A percentile compares a stretch with the other conserved stretches of the same genome.
Evolutionary conservation across 495 filamentous ascomycete species (phyloP).

Genomic region (Emericellopsis terricola): DNA sequence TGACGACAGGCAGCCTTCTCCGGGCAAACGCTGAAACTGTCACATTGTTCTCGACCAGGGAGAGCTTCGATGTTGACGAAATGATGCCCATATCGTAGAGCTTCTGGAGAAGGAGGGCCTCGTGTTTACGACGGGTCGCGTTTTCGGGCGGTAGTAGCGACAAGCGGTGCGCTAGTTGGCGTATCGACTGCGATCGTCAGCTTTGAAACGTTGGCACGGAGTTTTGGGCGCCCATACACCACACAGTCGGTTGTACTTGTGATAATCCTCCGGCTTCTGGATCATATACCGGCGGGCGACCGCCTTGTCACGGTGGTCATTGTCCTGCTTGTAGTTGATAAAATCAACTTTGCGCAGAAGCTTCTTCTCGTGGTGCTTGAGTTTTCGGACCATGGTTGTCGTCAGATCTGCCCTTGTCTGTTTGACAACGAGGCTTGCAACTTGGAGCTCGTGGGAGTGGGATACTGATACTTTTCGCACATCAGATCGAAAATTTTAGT

Average conservation of each 20-base stretch:
- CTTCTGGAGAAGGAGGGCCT: constrained; percentile 71
- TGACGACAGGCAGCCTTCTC: constrained; percentile 65
- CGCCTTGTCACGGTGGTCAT: constrained; percentile 56
- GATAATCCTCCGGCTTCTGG: constrained; percentile 69
- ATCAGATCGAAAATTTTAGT: too few species aligned
- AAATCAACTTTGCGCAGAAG: constrained; percentile 85
- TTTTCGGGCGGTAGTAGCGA: constrained; percentile 60
- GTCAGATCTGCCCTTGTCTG: too few species aligned
- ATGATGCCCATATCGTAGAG: constrained; percentile 82
- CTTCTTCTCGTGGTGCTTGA: constrained; percentile 78
- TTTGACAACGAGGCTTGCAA: too few species aligned
- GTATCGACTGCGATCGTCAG: constrained; percentile 35
- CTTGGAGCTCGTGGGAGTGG: too few species aligned
- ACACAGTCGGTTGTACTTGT: constrained; percentile 73
- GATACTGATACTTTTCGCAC: too few species aligned
- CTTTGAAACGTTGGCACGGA: constrained; percentile 2
- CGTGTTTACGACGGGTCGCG: constrained; percentile 59
- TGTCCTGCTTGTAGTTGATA: constrained; percentile 79
- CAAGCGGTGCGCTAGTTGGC: constrained; percentile 75
- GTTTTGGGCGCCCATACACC: constrained; percentile 35
- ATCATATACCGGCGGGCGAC: constrained; percentile 77
- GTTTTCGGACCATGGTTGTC: constrained; percentile 72
- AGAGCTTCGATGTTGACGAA: constrained; percentile 52
- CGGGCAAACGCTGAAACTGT: constrained; percentile 75
- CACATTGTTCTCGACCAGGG: constrained; percentile 67